Evolutionary conservation across 169 alveolate genomes (phyloP).

Genomic region (Cryptosporidium felis): DNA sequence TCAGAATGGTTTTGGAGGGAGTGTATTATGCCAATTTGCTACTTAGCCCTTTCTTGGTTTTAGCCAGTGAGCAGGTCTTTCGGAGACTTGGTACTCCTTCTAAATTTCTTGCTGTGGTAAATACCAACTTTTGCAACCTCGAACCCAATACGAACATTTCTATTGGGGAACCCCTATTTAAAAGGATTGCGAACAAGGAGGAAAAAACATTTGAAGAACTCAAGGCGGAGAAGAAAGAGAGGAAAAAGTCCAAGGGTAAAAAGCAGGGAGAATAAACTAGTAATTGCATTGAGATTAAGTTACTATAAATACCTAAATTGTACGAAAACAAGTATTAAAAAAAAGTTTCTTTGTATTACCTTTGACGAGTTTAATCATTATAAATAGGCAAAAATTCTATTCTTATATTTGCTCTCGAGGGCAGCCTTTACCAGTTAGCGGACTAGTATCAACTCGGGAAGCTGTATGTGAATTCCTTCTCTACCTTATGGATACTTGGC

Average conservation of each 20-base stretch:
- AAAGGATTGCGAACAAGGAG: neutral
- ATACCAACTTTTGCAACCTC: slow-evolving; percentile 3
- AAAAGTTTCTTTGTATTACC: neutral
- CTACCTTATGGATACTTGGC: slow-evolving; percentile 50
- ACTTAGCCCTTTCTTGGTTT: slow-evolving; percentile 86
- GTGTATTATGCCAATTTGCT: slow-evolving; percentile 86
- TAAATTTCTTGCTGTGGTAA: neutral
- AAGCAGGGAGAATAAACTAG: neutral
- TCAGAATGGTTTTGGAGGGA: slow-evolving; percentile 89
- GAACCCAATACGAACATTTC: slow-evolving; percentile 1
- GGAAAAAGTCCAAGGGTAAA: neutral
- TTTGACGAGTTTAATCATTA: too few species aligned
- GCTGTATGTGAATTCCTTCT: too few species aligned
- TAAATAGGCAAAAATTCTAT: too few species aligned
- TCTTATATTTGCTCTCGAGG: too few species aligned
- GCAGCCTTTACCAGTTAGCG: too few species aligned
- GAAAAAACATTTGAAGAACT: slow-evolving; percentile 17
- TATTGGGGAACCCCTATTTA: slow-evolving; percentile 62
- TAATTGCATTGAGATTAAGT: neutral
- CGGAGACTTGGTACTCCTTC: slow-evolving; percentile 79
- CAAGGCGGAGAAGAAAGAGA: slow-evolving; percentile 37
- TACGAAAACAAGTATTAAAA: neutral
- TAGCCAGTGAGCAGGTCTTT: slow-evolving; percentile 82
- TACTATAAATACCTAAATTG: neutral
- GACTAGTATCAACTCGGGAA: too few species aligned